A percentile compares a stretch with the other conserved stretches of the same genome.
Evolutionary conservation across 257 asterid species (phyloP).

Genomic region (Solanum rostratum): DNA sequence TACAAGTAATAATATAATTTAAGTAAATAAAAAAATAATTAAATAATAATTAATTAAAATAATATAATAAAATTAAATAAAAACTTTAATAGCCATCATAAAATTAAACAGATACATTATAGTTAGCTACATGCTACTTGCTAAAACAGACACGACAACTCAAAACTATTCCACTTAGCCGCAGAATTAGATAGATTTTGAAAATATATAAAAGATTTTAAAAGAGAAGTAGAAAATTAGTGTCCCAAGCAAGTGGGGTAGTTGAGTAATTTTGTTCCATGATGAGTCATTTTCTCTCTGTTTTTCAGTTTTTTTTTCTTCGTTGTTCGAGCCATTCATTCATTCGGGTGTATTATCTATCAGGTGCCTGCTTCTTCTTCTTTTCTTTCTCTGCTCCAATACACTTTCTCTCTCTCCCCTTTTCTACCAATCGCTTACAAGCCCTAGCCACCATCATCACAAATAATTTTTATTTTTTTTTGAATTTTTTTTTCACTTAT

Average conservation of each 20-base stretch:
- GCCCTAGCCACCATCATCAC: slow-evolving; percentile 2
- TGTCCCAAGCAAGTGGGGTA: not conserved
- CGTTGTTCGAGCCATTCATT: slow-evolving; percentile 17
- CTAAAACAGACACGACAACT: no score
- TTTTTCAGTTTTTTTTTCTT: not conserved
- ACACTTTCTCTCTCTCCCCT: not conserved
- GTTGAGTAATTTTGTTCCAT: not conserved
- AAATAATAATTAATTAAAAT: no score
- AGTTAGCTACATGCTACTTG: no score
- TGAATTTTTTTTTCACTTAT: not conserved
- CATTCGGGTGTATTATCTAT: slow-evolving; percentile 3
- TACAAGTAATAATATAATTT: no score
- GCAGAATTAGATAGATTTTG: no score
- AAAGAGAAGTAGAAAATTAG: no score
- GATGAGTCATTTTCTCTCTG: slow-evolving; percentile 4
- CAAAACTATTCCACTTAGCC: no score
- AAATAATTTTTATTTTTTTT: not conserved
- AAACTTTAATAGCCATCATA: no score
- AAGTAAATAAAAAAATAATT: no score
- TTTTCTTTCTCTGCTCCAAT: not conserved
- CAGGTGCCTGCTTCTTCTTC: not conserved
- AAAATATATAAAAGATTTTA: no score
- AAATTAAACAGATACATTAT: no score
- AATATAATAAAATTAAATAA: no score
- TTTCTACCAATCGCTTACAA: not conserved